phyloP scores from a whole-genome alignment of 495 filamentous ascomycete species.

The Neurospora sp. region DNA sequence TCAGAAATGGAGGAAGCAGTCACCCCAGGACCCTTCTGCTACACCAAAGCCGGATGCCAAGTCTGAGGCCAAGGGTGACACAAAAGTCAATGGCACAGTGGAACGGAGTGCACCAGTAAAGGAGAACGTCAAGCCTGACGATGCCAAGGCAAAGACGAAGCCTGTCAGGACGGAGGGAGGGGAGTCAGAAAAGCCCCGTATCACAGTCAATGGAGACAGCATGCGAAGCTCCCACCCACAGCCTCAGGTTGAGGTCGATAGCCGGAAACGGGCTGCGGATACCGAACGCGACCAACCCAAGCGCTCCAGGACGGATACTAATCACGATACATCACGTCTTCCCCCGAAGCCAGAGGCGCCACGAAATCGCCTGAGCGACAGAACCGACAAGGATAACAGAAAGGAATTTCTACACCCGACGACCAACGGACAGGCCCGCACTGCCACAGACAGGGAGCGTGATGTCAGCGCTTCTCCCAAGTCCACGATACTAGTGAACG shows the following conservation, averaged over 20 bases:
- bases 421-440: conserved; percentile 25
- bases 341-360: conserved; percentile 15
- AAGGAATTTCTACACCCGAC: conserved; percentile 17
- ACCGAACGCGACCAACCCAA: conserved; percentile 29
- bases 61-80: conserved; percentile 7
- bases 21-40: not conserved
- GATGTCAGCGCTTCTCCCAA: conserved; percentile 28
- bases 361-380: conserved; percentile 17
- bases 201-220: conserved; percentile 20
- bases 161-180: conserved; percentile 13
- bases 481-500: conserved; percentile 35
- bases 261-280: conserved; percentile 29
- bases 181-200: conserved; percentile 16
- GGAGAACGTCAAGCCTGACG: conserved; percentile 8
- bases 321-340: conserved; percentile 16
- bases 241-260: conserved; percentile 21
- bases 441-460: conserved; percentile 16
- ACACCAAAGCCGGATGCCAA: conserved; percentile 11
- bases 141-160: conserved; percentile 17
- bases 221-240: conserved; percentile 9
- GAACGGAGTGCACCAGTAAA: conserved; percentile 1
- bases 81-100: conserved; percentile 2
- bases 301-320: conserved; percentile 25
- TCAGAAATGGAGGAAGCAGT: conserved; percentile 30
- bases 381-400: conserved; percentile 16